Percentiles rank a stretch among this genome's conserved stretches.
These are phyloP conservation scores for Monascus ruber DNA, from an alignment of 2,329 filamentous ascomycete species.

Conservation along the genomic window DNA sequence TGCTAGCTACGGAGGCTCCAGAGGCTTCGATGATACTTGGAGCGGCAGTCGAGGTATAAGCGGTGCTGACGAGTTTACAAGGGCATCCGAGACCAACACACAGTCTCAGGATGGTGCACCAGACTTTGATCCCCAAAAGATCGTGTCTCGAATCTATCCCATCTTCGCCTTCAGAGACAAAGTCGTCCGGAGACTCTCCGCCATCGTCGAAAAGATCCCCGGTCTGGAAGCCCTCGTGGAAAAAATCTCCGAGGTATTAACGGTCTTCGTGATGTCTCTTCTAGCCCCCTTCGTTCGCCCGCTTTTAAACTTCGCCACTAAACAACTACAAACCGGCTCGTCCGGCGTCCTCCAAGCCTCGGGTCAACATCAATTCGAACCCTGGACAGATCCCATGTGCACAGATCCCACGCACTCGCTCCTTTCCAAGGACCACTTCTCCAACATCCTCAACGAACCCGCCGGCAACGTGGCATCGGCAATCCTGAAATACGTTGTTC, in stretches of 20 bases:
- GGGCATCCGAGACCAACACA: constrained; percentile 32
- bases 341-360: constrained; percentile 57
- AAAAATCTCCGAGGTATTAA: constrained; percentile 85
- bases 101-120: constrained; percentile 62
- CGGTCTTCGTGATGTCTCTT: constrained; percentile 80
- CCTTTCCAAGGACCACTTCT: constrained; percentile 76
- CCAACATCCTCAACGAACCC: constrained; percentile 64
- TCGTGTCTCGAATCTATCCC: constrained; percentile 75
- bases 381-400: constrained; percentile 65
- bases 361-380: constrained; percentile 64
- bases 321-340: constrained; percentile 75
- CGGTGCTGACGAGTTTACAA: constrained; percentile 12
- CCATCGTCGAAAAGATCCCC: constrained; percentile 81
- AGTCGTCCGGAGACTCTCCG: constrained; percentile 76
- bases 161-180: constrained; percentile 90
- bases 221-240: constrained; percentile 83
- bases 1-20: constrained; percentile 10
- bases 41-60: not conserved
- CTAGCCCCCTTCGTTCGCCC: constrained; percentile 86
- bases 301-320: constrained; percentile 77
- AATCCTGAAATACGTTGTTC: constrained; percentile 76
- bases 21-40: constrained; percentile 13
- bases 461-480: constrained; percentile 63
- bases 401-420: constrained; percentile 73
- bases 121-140: constrained; percentile 67